Conservation (phyloP, 129 eudicot genomes). For the Smallanthus sonchifolius region DNA sequence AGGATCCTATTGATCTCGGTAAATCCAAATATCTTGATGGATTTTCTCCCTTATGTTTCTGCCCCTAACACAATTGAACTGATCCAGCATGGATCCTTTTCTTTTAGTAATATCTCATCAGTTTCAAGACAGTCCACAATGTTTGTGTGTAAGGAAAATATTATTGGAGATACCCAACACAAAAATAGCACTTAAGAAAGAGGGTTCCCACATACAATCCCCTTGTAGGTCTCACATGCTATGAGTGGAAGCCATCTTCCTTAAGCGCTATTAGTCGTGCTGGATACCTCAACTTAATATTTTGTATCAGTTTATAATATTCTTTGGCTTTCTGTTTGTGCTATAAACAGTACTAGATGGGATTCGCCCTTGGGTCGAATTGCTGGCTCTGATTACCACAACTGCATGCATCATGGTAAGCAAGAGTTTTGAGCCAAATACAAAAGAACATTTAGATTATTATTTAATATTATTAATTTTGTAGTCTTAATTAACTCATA, state of each 20-base stretch:
- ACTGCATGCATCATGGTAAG: conserved; percentile 66
- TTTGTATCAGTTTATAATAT: conserved; percentile 12
- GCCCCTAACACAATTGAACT: neutral
- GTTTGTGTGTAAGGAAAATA: neutral
- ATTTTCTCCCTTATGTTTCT: neutral
- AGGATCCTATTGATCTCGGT: neutral
- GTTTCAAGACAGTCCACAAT: neutral
- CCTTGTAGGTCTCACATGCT: conserved; percentile 14
- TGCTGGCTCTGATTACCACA: conserved; percentile 69
- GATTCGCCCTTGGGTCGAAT: conserved; percentile 65
- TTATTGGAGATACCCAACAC: neutral
- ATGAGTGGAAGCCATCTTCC: conserved; percentile 6
- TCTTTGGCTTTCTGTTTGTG: conserved; percentile 16
- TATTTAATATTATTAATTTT: neutral
- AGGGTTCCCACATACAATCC: neutral
- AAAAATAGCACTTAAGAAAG: conserved; percentile 9
- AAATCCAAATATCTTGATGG: neutral
- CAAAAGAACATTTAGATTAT: neutral
- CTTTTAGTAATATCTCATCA: neutral
- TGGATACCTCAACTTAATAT: conserved; percentile 5
- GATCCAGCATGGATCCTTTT: neutral
- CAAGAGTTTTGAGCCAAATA: neutral
- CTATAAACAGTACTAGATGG: conserved; percentile 56
- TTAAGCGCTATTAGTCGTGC: conserved; percentile 4
- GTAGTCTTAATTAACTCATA: neutral